Evolutionary conservation across 2,329 filamentous ascomycete species (phyloP).

Genomic region (Alternaria sp.): DNA sequence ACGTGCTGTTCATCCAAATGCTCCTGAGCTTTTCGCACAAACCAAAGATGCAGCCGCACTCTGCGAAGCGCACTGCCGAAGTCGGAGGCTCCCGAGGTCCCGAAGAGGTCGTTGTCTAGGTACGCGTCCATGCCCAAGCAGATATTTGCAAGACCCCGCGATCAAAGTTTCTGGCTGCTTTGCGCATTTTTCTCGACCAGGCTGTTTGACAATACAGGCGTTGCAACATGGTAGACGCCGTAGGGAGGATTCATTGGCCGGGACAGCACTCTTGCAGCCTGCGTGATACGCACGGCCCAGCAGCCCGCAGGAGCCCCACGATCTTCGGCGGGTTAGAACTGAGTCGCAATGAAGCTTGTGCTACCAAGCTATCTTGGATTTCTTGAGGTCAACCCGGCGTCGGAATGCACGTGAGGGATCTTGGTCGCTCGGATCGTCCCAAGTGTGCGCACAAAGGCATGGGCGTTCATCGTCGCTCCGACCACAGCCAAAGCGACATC

Average conservation of each 20-base stretch:
- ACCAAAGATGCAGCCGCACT: background rate
- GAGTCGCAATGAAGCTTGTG: background rate
- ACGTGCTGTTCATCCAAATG: background rate
- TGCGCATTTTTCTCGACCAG: background rate
- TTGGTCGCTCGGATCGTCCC: background rate
- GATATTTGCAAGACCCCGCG: background rate
- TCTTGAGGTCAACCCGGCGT: background rate
- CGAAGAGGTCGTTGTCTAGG: background rate
- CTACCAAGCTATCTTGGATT: background rate
- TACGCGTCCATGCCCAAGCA: background rate
- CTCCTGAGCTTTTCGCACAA: background rate
- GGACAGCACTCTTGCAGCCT: background rate
- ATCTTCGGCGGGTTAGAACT: background rate
- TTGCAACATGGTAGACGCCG: background rate
- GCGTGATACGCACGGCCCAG: background rate
- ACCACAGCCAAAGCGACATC: background rate
- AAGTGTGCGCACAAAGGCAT: background rate
- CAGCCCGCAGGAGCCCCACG: background rate
- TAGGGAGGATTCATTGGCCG: background rate
- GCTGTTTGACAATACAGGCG: background rate
- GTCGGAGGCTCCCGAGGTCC: background rate
- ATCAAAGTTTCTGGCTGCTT: background rate
- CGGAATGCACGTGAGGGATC: background rate
- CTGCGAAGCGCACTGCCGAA: constrained; percentile 1
- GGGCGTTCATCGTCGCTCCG: background rate